Base-by-base conservation (phyloP, 352 stramenopile species). In the Sclerospora graminicola region DNA sequence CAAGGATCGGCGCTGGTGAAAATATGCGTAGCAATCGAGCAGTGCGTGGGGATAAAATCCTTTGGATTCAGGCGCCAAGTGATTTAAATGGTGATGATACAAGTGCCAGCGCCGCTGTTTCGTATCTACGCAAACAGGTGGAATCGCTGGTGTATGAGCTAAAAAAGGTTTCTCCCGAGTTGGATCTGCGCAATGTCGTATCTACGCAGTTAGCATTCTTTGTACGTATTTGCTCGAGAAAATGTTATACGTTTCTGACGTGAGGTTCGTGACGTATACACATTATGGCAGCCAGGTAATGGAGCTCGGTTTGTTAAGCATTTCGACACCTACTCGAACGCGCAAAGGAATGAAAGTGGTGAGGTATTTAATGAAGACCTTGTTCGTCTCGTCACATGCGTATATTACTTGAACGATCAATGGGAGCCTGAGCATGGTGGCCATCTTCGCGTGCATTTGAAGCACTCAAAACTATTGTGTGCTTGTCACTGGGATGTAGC, bases 191-290 rank as follows among this genome's bases (percentile, higher is more conserved):
- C 26, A 84, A 86, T 45, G 38, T 83, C 23, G 79, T 74, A 32
- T 89, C 77, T 10, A 84, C 66, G 7, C 77, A 89, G 40, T 69
- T 89, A 21, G 73, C 77, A 11, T 63, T 89, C 23, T 88, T 88
- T 62, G 76, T 85, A 70, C 27, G 66, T 70, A 13, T 8, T 27
- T 21, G 36, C 5, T 43, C 28, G 7, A 32, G 8, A 28, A 19
- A 35, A 11, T 18, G 10, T 14, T 34, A n/a, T n/a, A n/a, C n/a
- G n/a, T n/a, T 29, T 19, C 29, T 50, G 15, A 56, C 13, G 26
- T 40, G 33, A 29, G 2, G 59, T n/a, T n/a, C n/a, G n/a, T n/a
- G n/a, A n/a, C n/a, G n/a, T n/a, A n/a, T n/a, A n/a, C n/a, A n/a
- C n/a, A 70, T n/a, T n/a, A n/a, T n/a, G n/a, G n/a, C n/a, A n/a